Evolutionary conservation across 2,329 filamentous ascomycete species (phyloP), one percentile per base, ranked within the genome.

Genomic region (Claviceps pazoutovae): DNA sequence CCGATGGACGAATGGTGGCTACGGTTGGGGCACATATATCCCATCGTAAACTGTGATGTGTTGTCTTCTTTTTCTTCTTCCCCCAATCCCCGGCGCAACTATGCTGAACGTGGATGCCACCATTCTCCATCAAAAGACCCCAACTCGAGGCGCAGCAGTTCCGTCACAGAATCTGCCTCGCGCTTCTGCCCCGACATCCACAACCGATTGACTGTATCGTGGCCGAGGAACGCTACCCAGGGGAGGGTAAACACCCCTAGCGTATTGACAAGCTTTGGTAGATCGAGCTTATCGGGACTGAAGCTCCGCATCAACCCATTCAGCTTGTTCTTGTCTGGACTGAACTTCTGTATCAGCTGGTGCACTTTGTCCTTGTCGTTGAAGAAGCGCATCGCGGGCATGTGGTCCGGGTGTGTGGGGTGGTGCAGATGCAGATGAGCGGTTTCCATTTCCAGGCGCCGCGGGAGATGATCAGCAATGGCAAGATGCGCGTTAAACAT

Each of bases 401-500:
- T 61, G 21, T 73, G 68, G 26, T 70, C 68, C 0, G 78, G 78
- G 2, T 66, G 65, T 0, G 72, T 72, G 0, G 78, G 78, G 58
- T 81, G 78, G 52, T 76, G 68, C 1, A 82, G 66, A 30, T 74
- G 68, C 3, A 82, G 66, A 56, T 81, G 78, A 0, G 78, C 77
- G 36, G 68, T 66, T 48, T 78, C 72, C 7, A 79, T 60, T 7
- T 60, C 59, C 39, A 73, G 61, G 1, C 66, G 62, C 23, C 59
- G 58, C 5, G 62, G 56, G 16, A 74, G 62, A 16, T 65, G 66
- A 48, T 69, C 62, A 21, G 72, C 73, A 4, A 76, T 67, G 42
- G 69, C 66, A 39, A 75, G 66, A 54, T 80, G 80, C 0, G 68
- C 63, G 52, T 81, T 74, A 51, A 79, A 82, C 0, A 77, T 64